Evolutionary conservation across 75 land plant species (phyloP).

Genomic region (Selaginella moellendorffii): DNA sequence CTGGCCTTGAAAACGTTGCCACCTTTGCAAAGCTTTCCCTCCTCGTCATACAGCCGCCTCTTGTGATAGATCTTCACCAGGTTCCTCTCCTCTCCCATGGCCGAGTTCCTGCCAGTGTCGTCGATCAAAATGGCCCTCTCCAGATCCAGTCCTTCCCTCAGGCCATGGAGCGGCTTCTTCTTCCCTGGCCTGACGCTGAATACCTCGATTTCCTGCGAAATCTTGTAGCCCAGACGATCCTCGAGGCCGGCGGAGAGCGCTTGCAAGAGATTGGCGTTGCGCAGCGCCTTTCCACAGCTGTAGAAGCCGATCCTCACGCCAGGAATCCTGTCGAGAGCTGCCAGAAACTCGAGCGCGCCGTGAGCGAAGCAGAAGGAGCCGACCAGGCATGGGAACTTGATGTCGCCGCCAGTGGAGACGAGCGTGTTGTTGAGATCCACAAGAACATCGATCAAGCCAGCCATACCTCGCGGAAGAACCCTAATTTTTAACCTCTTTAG

Average conservation of each 20-base stretch:
- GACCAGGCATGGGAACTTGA: background rate
- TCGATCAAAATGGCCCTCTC: background rate
- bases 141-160: no score
- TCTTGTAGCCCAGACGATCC: background rate
- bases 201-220: background rate
- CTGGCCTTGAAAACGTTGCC: no score
- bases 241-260: no score
- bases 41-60: no score
- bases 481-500: no score
- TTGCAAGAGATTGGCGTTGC: no score
- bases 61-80: background rate
- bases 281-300: no score
- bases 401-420: background rate
- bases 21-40: no score
- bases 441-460: background rate
- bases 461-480: no score
- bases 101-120: background rate
- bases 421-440: conserved; percentile 5
- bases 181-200: background rate
- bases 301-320: no score
- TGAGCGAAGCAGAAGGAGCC: background rate
- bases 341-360: conserved; percentile 8
- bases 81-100: background rate
- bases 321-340: background rate
- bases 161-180: background rate